Evolutionary conservation across 208 protist genomes (phyloP).

Genomic region (Leishmania martiniquensis): DNA sequence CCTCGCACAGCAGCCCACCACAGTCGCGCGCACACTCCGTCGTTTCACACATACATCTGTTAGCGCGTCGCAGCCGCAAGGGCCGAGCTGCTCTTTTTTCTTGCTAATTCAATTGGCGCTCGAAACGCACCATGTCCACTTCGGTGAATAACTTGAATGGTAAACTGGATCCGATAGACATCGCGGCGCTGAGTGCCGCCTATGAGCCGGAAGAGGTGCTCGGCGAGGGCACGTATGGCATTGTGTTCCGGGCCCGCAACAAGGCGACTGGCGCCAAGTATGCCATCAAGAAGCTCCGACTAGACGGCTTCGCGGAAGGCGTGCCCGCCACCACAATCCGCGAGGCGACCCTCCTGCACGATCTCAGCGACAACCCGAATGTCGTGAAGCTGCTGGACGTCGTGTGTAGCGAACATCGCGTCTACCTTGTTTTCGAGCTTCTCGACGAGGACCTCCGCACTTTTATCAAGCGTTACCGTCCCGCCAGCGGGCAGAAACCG

Average conservation of each 20-base stretch:
- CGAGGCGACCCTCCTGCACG: slow-evolving; percentile 92
- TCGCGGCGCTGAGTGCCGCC: slow-evolving; percentile 39
- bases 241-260: slow-evolving; percentile 88
- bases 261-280: slow-evolving; percentile 62
- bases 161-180: slow-evolving; percentile 57
- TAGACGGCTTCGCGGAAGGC: slow-evolving; percentile 79
- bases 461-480: slow-evolving; percentile 71
- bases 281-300: slow-evolving; percentile 84
- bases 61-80: too few species aligned
- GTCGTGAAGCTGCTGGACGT: slow-evolving; percentile 95
- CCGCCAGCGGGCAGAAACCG: slow-evolving; percentile 29
- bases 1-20: neutral
- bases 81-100: too few species aligned
- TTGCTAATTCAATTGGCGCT: too few species aligned
- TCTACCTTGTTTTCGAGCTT: slow-evolving; percentile 98
- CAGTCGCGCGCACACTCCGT: neutral
- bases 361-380: slow-evolving; percentile 91
- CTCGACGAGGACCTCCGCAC: slow-evolving; percentile 95
- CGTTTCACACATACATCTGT: too few species aligned
- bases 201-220: slow-evolving; percentile 83
- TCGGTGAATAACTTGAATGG: slow-evolving; percentile 34
- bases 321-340: slow-evolving; percentile 93
- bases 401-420: slow-evolving; percentile 94
- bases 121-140: neutral
- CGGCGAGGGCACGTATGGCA: slow-evolving; percentile 96